Evolutionary conservation across 306 rosid genomes (phyloP), one percentile per base, ranked within the genome.

Genomic region (Quercus variabilis): DNA sequence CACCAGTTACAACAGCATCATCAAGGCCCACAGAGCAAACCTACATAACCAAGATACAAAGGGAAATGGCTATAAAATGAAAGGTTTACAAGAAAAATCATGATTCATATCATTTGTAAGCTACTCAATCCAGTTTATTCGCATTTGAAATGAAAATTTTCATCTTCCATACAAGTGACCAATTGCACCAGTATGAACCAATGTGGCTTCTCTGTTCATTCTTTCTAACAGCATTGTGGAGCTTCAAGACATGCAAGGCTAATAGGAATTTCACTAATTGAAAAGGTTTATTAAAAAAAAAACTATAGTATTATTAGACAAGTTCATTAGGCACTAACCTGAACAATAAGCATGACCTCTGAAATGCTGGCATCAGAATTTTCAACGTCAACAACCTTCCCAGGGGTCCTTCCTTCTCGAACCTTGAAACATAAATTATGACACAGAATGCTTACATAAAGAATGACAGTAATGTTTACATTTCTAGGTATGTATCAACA

Each of bases 281-380:
- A 43, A 71, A 38, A 21, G 4, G 59, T 26, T 55, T 21, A 76
- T 18, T 0, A 75, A 4, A 12, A 55, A 21, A 72, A 17, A 30
- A 54, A 6, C 31, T 30, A 71, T 46, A 62, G 11, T 12, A 65
- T 18, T 52, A 17, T 15, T 23, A 56, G 62, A 64, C 52, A 65
- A 79, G 43, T 49, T 60, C 51, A 31, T 21, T 60, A 6, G 71
- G 72, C 75, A 90, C 67, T 78, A 69, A 89, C 89, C 89, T 86
- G 99, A 83, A 93, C 97, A 8, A 93, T 84, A 80, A 95, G 97
- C 97, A 95, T 84, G 92, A 91, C 92, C 88, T 95, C 99, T 30
- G 86, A 85, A 78, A 93, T 87, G 74, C 81, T 60, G 56, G 79
- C 81, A 55, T 80, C 90, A 31, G 81, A 87, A 78, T 87, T 78